Evolutionary conservation across 495 filamentous ascomycete species (phyloP).

Genomic region (Thermothielavioides terrestris): DNA sequence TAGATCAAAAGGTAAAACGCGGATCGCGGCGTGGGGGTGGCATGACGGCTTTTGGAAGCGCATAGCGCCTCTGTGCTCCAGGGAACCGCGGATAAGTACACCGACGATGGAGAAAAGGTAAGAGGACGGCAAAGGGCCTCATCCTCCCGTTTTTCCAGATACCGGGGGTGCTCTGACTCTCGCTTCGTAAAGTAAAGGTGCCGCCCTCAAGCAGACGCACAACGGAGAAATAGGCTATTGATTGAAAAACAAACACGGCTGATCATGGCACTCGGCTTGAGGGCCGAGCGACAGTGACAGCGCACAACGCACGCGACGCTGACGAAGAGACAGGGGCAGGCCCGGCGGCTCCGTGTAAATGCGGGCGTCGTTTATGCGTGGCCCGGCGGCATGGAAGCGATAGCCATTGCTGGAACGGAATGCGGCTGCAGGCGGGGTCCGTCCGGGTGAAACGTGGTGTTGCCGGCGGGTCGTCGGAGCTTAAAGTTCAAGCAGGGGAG

Average conservation of each 20-base stretch:
- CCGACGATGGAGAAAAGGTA: too few relatives aligned
- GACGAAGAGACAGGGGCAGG: too few relatives aligned
- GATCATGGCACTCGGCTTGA: not conserved
- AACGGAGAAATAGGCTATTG: constrained; percentile 8
- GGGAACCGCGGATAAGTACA: too few relatives aligned
- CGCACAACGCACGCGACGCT: not conserved
- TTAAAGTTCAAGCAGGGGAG: not conserved
- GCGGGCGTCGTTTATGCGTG: constrained; percentile 1
- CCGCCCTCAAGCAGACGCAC: not conserved
- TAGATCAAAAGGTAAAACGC: not conserved
- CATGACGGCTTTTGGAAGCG: too few relatives aligned
- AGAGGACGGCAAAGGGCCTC: too few relatives aligned
- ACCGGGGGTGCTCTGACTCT: too few relatives aligned
- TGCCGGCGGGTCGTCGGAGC: not conserved
- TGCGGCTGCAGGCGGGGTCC: not conserved
- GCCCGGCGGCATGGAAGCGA: not conserved
- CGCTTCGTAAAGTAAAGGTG: too few relatives aligned
- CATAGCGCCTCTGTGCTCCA: too few relatives aligned
- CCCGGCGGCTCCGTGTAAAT: constrained; percentile 6
- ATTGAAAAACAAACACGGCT: constrained; percentile 2
- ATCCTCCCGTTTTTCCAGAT: too few relatives aligned
- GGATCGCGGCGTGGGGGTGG: too few relatives aligned
- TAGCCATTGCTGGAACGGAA: not conserved
- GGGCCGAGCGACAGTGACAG: not conserved
- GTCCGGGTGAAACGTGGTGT: constrained; percentile 2